Percentiles rank a stretch among this genome's conserved stretches.
phyloP scores from a whole-genome alignment of 2,329 filamentous ascomycete genomes.

The Laburnicola sp. region DNA sequence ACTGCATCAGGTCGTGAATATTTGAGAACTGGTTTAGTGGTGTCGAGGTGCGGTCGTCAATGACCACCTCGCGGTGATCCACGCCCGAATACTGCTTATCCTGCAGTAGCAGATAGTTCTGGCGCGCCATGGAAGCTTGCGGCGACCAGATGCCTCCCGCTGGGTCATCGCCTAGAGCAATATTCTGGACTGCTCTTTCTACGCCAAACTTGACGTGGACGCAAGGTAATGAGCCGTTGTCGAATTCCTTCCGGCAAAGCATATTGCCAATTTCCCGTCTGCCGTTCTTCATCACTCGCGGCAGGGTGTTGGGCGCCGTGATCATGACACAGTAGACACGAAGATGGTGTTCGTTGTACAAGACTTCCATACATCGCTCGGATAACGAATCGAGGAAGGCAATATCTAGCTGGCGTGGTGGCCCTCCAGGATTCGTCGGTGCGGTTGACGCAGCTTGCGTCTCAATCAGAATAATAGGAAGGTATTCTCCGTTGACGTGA shows the following conservation, averaged over 20 bases:
- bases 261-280: slow-evolving; percentile 96
- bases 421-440: slow-evolving; percentile 83
- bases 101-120: slow-evolving; percentile 76
- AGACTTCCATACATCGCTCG: slow-evolving; percentile 90
- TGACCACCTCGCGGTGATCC: slow-evolving; percentile 96
- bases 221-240: slow-evolving; percentile 87
- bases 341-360: slow-evolving; percentile 92
- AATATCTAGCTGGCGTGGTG: slow-evolving; percentile 88
- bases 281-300: slow-evolving; percentile 93
- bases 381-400: slow-evolving; percentile 92
- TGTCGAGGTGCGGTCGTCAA: slow-evolving; percentile 95
- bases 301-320: slow-evolving; percentile 89
- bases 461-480: slow-evolving; percentile 91
- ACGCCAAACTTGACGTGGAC: slow-evolving; percentile 99
- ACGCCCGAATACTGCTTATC: slow-evolving; percentile 99
- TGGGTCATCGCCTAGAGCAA: slow-evolving; percentile 91
- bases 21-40: slow-evolving; percentile 94
- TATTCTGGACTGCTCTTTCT: slow-evolving; percentile 89
- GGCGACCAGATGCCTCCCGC: slow-evolving; percentile 95
- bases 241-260: slow-evolving; percentile 97
- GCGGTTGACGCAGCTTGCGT: slow-evolving; percentile 90
- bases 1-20: slow-evolving; percentile 96
- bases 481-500: slow-evolving; percentile 96
- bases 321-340: slow-evolving; percentile 98
- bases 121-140: slow-evolving; percentile 74